Evolutionary conservation across 306 rosid genomes (phyloP), one percentile per base, ranked within the genome.

Genomic region (Glycine soja): DNA sequence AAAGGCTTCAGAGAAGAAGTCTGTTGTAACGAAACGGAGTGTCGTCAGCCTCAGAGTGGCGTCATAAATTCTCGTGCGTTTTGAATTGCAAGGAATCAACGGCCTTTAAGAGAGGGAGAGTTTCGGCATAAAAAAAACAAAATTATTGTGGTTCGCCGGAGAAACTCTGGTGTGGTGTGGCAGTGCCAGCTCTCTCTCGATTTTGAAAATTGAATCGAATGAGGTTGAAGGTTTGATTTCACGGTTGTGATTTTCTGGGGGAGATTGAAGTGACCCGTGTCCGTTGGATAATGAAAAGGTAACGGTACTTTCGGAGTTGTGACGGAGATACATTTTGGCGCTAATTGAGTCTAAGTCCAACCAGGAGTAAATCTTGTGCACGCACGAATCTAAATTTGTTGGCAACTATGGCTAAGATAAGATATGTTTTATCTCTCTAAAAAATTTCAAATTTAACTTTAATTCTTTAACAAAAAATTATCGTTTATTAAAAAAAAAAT

Each of bases 241-340:
- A 82, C 86, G 72, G 79, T 14, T 10, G 57, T 0, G 85, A 90
- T 84, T 70, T 13, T 14, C 0, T 7, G 15, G 15, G 8, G 74
- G 68, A 61, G 13, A 6, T 50, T 11, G 42, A 12, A 76, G 43
- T n/a, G 6, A 24, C 5, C 0, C 0, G 3, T 4, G 0, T 69
- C 87, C 90, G 85, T 88, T 67, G 73, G 92, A 92, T 92, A 48
- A 0, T 1, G 34, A 43, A 78, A 62, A 6, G 15, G 13, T n/a
- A 53, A 65, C 80, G 67, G 67, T 52, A 7, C 68, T 76, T 61
- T 79, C 6, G 66, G 76, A 75, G 64, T 40, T 1, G 65, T 42
- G 83, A 80, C 57, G 82, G 30, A 18, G 80, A 80, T 18, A 58
- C 80, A 84, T 83, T 92, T 91, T 91, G 92, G 97, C 97, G 97